Evolutionary conservation across 1,284 basidiomycete genomes (phyloP).

Genomic region (Trichosporon coremiiforme): DNA sequence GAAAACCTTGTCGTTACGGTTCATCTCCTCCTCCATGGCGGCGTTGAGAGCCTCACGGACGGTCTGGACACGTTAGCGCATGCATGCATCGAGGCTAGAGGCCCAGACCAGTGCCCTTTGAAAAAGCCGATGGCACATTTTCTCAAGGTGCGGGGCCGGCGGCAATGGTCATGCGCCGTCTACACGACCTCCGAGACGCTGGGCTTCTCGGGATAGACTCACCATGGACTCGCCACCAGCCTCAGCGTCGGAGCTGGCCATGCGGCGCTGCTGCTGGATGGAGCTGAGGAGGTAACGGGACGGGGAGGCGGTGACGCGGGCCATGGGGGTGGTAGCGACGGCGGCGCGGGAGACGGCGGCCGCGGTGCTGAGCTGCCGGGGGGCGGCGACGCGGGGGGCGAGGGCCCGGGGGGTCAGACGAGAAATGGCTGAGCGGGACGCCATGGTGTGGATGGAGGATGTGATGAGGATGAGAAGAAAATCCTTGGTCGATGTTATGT

Average conservation of each 20-base stretch:
- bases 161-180: constrained; percentile 19
- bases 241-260: constrained; percentile 47
- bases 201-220: constrained; percentile 29
- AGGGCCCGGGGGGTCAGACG: constrained; percentile 62
- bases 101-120: neutral
- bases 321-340: constrained; percentile 47
- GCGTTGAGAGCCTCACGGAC: constrained; percentile 96
- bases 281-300: constrained; percentile 40
- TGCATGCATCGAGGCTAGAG: neutral
- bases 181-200: neutral
- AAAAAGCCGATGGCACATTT: constrained; percentile 26
- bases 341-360: constrained; percentile 40
- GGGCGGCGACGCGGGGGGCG: constrained; percentile 65
- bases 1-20: constrained; percentile 92
- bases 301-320: constrained; percentile 44
- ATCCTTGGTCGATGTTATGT: constrained; percentile 6
- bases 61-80: constrained; percentile 66
- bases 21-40: constrained; percentile 99
- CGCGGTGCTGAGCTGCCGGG: constrained; percentile 58
- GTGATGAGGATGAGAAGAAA: constrained; percentile 39
- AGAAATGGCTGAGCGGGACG: constrained; percentile 65
- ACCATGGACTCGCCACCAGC: constrained; percentile 51
- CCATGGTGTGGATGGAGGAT: constrained; percentile 60
- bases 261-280: constrained; percentile 38
- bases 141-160: constrained; percentile 21